Base-by-base conservation (phyloP, 495 filamentous ascomycete species). In the Penicillium diatomitis region DNA sequence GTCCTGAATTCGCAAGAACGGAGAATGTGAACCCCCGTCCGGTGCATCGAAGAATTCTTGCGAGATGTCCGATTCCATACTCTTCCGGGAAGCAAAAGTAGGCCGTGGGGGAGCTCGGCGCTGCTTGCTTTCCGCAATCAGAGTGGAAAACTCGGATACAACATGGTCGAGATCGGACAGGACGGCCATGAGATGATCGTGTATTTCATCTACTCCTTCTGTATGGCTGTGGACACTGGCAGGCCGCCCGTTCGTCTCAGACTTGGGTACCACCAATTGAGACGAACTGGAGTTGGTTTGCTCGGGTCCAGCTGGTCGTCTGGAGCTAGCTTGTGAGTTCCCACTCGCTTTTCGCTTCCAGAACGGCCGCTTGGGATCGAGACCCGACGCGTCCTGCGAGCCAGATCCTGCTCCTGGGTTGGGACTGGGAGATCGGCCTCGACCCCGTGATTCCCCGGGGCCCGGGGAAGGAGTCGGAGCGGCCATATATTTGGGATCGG, bases 21-120 rank as follows among this genome's bases (percentile, higher is more conserved):
- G 83, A 38, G 85, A 81, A n/a, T 68, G 65, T 29, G 76, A 74
- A 32, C 60, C 82, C 6, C 83, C 87, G 39, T 83, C 87, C 45
- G 82, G 79, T 2, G 92, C 92, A 60, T 98, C 92, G 53, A 95
- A 98, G 67, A 95, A 98, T 59, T 98, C 94, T 32, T 92, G 86
- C 2, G 81, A 79, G 6, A 84, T 79, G 43, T 83, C 77, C 6
- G 88, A 90, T 55, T 96, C 92, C 35, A 90, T 77, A 64, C 89
- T 95, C 47, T 71, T 71, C 49, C 92, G 82, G 7, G 87, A 79
- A 7, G 69, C 67, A 3, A 74, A 48, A 4, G 79, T 64, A 5
- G 74, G 66, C 31, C 65, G 60, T 0, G 67, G 66, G 4, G 83
- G 79, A 34, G 75, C 65, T 30, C 90, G 83, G 32, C 91, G 79